Evolutionary conservation across 2,329 filamentous ascomycete species (phyloP).

Genomic region (Akanthomyces muscarius): DNA sequence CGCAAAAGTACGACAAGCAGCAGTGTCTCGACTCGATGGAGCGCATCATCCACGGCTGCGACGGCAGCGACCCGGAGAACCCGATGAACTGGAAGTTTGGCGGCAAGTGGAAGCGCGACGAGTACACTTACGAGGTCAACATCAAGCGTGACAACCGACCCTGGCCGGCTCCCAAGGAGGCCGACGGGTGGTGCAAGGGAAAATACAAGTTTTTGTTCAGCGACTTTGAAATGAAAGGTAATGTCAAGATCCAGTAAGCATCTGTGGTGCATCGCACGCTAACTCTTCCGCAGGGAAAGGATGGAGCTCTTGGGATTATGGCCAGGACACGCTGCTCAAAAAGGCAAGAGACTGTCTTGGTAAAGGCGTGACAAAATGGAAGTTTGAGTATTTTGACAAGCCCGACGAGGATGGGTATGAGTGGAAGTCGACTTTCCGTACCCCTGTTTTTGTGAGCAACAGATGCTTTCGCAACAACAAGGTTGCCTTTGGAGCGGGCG

Average conservation of each 20-base stretch:
- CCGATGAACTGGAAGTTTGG: constrained; percentile 31
- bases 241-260: no score
- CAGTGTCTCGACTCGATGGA: constrained; percentile 22
- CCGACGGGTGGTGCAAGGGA: constrained; percentile 23
- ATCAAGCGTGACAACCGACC: constrained; percentile 21
- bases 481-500: no score
- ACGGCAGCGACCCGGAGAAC: constrained; percentile 25
- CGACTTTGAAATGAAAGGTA: not conserved
- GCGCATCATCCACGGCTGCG: constrained; percentile 28
- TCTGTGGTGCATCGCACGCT: no score
- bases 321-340: constrained; percentile 24
- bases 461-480: no score
- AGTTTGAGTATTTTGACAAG: constrained; percentile 26
- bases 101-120: constrained; percentile 23
- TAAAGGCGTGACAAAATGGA: constrained; percentile 23
- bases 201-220: constrained; percentile 22
- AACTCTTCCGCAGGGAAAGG: constrained; percentile 22
- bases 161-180: constrained; percentile 24
- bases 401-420: constrained; percentile 24
- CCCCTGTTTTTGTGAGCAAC: constrained; percentile 20
- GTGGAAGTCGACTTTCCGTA: constrained; percentile 24
- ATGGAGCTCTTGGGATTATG: constrained; percentile 26
- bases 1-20: constrained; percentile 18
- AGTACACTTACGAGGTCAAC: constrained; percentile 26
- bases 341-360: constrained; percentile 22